A percentile compares a stretch with the other conserved stretches of the same genome.
Conservation (phyloP, 371 early-diverging fungal genomes). For the Blyttiomyces sp. region DNA sequence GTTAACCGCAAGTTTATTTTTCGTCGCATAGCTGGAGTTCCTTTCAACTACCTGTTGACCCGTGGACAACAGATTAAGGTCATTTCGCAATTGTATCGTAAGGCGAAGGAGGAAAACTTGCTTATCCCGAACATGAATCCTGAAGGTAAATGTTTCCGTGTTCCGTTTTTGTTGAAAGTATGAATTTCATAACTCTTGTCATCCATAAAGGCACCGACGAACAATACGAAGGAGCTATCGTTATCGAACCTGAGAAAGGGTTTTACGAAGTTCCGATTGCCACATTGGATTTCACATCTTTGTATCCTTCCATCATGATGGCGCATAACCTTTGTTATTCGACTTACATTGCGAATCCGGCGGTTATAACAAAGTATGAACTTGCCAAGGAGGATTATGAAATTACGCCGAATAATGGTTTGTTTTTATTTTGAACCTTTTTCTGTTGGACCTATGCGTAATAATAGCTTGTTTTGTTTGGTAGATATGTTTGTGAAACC, state of each 20-base stretch:
- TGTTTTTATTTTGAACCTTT: neutral
- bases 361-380: conserved; percentile 47
- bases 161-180: neutral
- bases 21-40: conserved; percentile 60
- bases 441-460: neutral
- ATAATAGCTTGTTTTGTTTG: conserved; percentile 43
- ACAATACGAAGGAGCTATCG: conserved; percentile 97
- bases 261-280: conserved; percentile 97
- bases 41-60: conserved; percentile 93
- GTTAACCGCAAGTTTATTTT: neutral
- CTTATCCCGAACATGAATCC: conserved; percentile 89
- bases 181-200: neutral
- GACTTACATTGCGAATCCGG: conserved; percentile 65
- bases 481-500: conserved; percentile 82
- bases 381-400: conserved; percentile 82
- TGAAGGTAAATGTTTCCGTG: conserved; percentile 49
- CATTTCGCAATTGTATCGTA: conserved; percentile 93
- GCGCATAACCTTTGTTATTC: conserved; percentile 99
- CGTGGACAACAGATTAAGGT: conserved; percentile 99
- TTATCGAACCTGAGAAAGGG: conserved; percentile 97
- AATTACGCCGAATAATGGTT: conserved; percentile 83
- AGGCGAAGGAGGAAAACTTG: conserved; percentile 79
- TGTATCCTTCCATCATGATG: conserved; percentile 99
- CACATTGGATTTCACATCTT: conserved; percentile 98
- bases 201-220: conserved; percentile 63